A percentile compares a stretch with the other conserved stretches of the same genome.
phyloP scores from a whole-genome alignment of 169 alveolate genomes.

The Plasmodium knowlesi region DNA sequence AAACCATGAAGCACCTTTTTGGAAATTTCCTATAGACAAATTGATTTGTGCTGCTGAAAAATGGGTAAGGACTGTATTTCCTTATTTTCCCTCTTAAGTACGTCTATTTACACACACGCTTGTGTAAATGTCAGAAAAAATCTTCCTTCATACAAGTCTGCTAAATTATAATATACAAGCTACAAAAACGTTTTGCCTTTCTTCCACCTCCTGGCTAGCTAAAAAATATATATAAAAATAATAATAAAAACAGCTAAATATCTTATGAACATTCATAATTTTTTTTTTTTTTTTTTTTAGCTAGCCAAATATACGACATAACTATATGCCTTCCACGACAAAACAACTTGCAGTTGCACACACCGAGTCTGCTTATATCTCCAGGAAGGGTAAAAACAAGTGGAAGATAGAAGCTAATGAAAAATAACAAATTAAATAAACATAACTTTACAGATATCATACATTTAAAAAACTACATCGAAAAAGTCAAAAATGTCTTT shows the following conservation, averaged over 20 bases:
- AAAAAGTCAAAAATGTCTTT: not conserved
- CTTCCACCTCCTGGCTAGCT: not conserved
- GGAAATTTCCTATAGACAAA: not conserved
- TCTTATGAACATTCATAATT: constrained; percentile 1
- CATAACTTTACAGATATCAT: not conserved
- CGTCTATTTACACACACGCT: not conserved
- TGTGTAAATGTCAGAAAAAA: not conserved
- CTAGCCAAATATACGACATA: constrained; percentile 16
- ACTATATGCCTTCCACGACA: not conserved
- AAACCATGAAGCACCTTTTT: not conserved
- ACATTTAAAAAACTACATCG: not conserved
- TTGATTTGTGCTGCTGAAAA: not conserved
- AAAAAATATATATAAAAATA: not conserved
- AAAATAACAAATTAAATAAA: not conserved
- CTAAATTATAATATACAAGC: not conserved
- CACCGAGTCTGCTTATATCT: not conserved
- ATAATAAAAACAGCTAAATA: not conserved
- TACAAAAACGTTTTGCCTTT: not conserved
- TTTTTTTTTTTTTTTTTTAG: constrained; percentile 40
- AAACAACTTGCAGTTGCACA: not conserved
- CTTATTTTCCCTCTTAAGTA: not conserved
- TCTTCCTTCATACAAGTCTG: not conserved
- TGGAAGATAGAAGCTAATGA: not conserved
- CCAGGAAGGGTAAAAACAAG: not conserved
- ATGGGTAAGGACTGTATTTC: not conserved